These are phyloP conservation scores for Scheffersomyces titani DNA, from an alignment of 1,139 yeast genomes.

Conservation along the genomic window DNA sequence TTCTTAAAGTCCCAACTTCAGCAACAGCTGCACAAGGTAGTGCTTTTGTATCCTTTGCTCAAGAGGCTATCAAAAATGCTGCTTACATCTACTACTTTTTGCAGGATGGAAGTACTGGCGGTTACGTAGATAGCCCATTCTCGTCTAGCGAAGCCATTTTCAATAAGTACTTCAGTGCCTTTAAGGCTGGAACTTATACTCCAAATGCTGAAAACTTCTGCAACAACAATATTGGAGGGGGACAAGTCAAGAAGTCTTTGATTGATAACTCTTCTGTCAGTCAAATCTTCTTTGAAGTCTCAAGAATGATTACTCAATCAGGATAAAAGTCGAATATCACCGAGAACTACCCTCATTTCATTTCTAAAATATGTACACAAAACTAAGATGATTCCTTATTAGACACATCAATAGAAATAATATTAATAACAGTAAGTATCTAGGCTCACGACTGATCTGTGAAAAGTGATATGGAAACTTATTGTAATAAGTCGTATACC, in stretches of 20 bases:
- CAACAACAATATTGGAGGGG: constrained; percentile 7
- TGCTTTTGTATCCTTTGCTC: constrained; percentile 1
- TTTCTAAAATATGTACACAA: neutral
- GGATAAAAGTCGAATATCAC: neutral
- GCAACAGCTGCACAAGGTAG: constrained; percentile 1
- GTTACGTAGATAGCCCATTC: constrained; percentile 4
- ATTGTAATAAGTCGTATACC: neutral
- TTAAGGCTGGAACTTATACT: constrained; percentile 1
- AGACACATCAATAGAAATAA: neutral
- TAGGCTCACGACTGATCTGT: neutral
- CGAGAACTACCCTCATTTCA: neutral
- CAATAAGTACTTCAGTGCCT: constrained; percentile 7
- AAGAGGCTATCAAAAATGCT: constrained; percentile 24
- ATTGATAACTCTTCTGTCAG: constrained; percentile 17
- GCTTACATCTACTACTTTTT: constrained; percentile 18
- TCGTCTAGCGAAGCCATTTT: constrained; percentile 8
- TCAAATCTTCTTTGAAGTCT: constrained; percentile 13
- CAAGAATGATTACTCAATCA: constrained; percentile 4
- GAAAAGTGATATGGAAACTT: neutral
- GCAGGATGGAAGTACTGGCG: constrained; percentile 13
- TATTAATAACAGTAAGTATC: too few relatives aligned
- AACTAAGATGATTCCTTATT: neutral
- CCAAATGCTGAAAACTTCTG: constrained; percentile 9
- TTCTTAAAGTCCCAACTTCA: constrained; percentile 6
- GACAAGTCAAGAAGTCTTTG: constrained; percentile 9